Conservation (phyloP, 2,329 filamentous ascomycete species). For the Ophiostoma piceae region DNA sequence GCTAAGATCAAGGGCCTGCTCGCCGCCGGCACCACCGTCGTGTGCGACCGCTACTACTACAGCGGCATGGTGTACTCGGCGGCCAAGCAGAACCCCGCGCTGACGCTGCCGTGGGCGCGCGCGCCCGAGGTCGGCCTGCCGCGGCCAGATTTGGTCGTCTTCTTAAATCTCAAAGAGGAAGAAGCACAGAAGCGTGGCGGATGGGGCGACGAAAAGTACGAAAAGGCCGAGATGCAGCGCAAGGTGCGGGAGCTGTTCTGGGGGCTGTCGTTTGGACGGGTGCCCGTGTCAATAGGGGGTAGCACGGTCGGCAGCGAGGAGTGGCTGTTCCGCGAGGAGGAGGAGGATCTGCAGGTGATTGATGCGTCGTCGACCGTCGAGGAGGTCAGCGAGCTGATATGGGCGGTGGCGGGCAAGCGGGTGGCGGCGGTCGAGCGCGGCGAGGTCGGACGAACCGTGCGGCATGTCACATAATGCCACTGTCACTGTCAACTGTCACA, state of each 20-base stretch:
- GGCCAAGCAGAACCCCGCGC: constrained; percentile 68
- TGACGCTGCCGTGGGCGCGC: constrained; percentile 74
- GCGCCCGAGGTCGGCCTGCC: constrained; percentile 81
- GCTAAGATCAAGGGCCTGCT: constrained; percentile 49
- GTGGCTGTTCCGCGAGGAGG: constrained; percentile 43
- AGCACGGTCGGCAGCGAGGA: constrained; percentile 24
- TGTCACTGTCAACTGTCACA: too few species aligned
- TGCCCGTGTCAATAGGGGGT: constrained; percentile 24
- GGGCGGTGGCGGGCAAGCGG: constrained; percentile 45
- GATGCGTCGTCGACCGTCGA: constrained; percentile 52
- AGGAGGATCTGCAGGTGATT: constrained; percentile 50
- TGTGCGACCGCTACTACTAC: constrained; percentile 93
- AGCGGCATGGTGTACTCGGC: constrained; percentile 90
- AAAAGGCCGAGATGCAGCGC: constrained; percentile 75
- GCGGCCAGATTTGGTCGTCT: constrained; percentile 79
- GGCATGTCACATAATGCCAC: constrained; percentile 38
- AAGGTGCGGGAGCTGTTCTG: constrained; percentile 71
- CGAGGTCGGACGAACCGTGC: constrained; percentile 43
- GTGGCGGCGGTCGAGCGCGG: constrained; percentile 48
- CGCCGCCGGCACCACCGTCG: constrained; percentile 62
- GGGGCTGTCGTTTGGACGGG: constrained; percentile 46
- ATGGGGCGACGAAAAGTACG: constrained; percentile 84
- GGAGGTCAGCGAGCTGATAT: constrained; percentile 53
- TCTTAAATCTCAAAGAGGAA: constrained; percentile 73
- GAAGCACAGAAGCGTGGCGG: constrained; percentile 73